Base-by-base conservation (phyloP, 1,139 yeast genomes). In the Hemisphaericaspora xylanilytica region DNA sequence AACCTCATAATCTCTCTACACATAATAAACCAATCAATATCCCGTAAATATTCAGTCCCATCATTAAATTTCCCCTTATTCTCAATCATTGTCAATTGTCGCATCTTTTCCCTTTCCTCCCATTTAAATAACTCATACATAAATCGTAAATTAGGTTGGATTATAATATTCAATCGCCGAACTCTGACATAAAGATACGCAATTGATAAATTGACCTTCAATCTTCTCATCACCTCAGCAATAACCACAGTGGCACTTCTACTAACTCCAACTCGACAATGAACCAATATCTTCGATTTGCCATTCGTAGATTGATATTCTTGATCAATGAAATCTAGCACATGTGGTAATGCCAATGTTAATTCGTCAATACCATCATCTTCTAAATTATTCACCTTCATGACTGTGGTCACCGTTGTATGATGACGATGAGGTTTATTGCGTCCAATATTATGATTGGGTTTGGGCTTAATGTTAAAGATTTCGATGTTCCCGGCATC, bases 11-110 rank as follows among this genome's bases (percentile, higher is more conserved):
- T 86, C 52, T 89, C 95, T 33, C 95, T 75, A 59, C 97, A 87
- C 57, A 90, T 67, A n/a, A 85, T 73, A 55, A 80, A 85, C 97
- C 97, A 90, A 55, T 89, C 96, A 35, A 87, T 82, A 47, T 82
- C 89, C 27, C 95, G 65, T 29, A 80, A 58, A 28, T 48, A 41
- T 11, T 22, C 20, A 24, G 37, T 39, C 5, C 33, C 39, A 26
- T 35, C 36, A n/a, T 15, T 13, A 33, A 14, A 20, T 9, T 22
- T 24, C 7, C 16, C 40, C 9, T 33, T 20, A 11, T 32, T 21
- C 36, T 32, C 8, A n/a, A n/a, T n/a, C n/a, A n/a, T n/a, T 28
- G n/a, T 12, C 20, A 21, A 35, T 28, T 28, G 39, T 11, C 17
- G 32, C 16, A 40, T 16, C 17, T 40, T 35, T 14, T 39, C 39